Evolutionary conservation across 768 basidiomycete genomes (phyloP).

Genomic region (Panaeolus papilionaceus): DNA sequence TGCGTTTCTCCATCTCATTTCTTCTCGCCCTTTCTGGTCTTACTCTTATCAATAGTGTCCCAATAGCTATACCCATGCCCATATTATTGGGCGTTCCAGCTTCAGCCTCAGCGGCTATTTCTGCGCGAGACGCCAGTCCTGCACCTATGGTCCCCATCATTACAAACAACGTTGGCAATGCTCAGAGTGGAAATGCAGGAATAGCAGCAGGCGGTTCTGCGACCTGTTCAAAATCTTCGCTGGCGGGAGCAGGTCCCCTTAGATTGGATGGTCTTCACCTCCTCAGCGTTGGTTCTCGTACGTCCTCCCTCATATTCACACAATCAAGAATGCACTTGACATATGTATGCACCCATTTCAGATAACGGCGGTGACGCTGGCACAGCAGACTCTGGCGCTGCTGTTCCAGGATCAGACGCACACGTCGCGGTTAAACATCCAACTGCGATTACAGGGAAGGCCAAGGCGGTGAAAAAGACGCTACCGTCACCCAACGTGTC

Average conservation of each 20-base stretch:
- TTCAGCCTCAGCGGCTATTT: background rate
- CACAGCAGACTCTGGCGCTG: conserved; percentile 37
- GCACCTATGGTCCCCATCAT: conserved; percentile 33
- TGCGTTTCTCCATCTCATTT: conserved; percentile 21
- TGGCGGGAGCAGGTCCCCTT: conserved; percentile 18
- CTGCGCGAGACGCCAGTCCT: conserved; percentile 14
- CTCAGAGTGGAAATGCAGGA: conserved; percentile 41
- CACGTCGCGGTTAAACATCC: conserved; percentile 8
- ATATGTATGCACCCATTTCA: conserved; percentile 16
- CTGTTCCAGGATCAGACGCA: conserved; percentile 18
- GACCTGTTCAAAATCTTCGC: background rate
- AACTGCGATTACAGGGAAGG: background rate
- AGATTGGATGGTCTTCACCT: conserved; percentile 17
- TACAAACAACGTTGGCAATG: conserved; percentile 34
- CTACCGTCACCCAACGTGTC: background rate
- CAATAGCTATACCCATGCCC: background rate
- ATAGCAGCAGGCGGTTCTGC: conserved; percentile 41
- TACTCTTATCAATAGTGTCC: conserved; percentile 20
- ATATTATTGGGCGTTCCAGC: conserved; percentile 13
- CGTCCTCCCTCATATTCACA: conserved; percentile 18
- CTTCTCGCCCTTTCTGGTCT: conserved; percentile 30
- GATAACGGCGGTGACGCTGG: conserved; percentile 44
- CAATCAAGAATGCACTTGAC: background rate
- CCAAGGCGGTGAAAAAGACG: background rate
- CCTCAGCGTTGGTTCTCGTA: conserved; percentile 36